Evolutionary conservation across 2,329 filamentous ascomycete species (phyloP).

Genomic region (Botryotinia globosa): DNA sequence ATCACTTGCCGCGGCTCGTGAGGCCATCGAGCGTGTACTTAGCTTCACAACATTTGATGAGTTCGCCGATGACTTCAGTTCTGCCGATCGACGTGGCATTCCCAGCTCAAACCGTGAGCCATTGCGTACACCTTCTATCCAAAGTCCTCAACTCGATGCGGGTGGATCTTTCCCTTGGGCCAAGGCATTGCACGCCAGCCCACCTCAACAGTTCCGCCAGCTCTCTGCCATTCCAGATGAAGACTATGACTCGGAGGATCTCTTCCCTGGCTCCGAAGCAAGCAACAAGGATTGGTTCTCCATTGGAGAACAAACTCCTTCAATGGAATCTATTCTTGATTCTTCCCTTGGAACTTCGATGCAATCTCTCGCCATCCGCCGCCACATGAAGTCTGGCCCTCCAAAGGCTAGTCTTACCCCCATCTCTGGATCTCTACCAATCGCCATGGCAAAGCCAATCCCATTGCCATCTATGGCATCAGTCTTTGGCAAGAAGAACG

Average conservation of each 20-base stretch:
- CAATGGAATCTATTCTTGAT: slow-evolving; percentile 78
- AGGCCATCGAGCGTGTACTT: slow-evolving; percentile 74
- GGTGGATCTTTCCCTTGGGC: slow-evolving; percentile 95
- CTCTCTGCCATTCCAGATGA: slow-evolving; percentile 81
- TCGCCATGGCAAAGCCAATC: slow-evolving; percentile 74
- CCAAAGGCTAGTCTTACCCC: slow-evolving; percentile 54
- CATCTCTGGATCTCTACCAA: slow-evolving; percentile 69
- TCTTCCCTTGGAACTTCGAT: slow-evolving; percentile 80
- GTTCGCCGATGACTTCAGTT: slow-evolving; percentile 88
- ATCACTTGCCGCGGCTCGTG: slow-evolving; percentile 72
- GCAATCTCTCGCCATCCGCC: slow-evolving; percentile 63
- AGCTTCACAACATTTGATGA: slow-evolving; percentile 95
- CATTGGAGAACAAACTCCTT: slow-evolving; percentile 71
- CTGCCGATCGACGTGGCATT: slow-evolving; percentile 71
- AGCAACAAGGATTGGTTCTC: slow-evolving; percentile 75
- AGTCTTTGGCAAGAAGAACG: slow-evolving; percentile 74
- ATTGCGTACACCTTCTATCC: slow-evolving; percentile 90
- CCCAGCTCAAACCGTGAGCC: slow-evolving; percentile 90
- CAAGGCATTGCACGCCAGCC: slow-evolving; percentile 77
- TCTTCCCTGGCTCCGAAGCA: slow-evolving; percentile 76
- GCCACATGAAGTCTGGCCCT: slow-evolving; percentile 45
- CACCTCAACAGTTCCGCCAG: slow-evolving; percentile 70
- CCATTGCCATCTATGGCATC: slow-evolving; percentile 60
- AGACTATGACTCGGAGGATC: slow-evolving; percentile 73
- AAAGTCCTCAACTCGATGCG: slow-evolving; percentile 76